phyloP scores from a whole-genome alignment of 352 stramenopile genomes.

The Paralagenidium karlingii region DNA sequence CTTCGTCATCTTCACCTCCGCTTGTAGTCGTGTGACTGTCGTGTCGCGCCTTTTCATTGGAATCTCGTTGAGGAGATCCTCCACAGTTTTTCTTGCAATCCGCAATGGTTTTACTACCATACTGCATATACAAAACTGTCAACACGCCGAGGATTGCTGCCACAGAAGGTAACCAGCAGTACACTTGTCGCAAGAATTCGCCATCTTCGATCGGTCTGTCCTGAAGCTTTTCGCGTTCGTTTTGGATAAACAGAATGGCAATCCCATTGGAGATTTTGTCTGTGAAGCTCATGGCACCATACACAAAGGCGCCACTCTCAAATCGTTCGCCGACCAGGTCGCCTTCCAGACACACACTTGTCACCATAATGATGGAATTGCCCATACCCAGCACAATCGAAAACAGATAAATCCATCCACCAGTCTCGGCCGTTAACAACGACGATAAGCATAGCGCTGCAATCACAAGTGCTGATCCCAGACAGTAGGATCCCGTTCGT shows the following conservation, averaged over 20 bases:
- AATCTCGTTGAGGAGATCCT: too few relatives aligned
- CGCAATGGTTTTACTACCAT: slow-evolving; percentile 26
- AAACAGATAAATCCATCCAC: slow-evolving; percentile 58
- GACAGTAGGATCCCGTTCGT: slow-evolving; percentile 47
- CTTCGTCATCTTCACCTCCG: too few relatives aligned
- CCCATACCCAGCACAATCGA: slow-evolving; percentile 66
- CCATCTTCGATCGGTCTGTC: slow-evolving; percentile 34
- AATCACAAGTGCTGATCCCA: slow-evolving; percentile 41
- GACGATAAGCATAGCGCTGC: slow-evolving; percentile 37
- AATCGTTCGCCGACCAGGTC: slow-evolving; percentile 73
- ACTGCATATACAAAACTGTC: slow-evolving; percentile 65
- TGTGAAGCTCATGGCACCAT: slow-evolving; percentile 79
- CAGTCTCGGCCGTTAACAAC: slow-evolving; percentile 36
- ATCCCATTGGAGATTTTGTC: slow-evolving; percentile 82
- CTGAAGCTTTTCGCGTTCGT: slow-evolving; percentile 60
- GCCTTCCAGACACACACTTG: slow-evolving; percentile 67
- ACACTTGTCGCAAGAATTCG: slow-evolving; percentile 60
- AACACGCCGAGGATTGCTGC: slow-evolving; percentile 37
- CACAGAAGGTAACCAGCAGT: slow-evolving; percentile 53
- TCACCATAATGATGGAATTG: slow-evolving; percentile 84
- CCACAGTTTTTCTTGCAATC: too few relatives aligned
- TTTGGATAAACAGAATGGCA: slow-evolving; percentile 71
- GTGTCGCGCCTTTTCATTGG: too few relatives aligned
- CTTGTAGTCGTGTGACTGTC: too few relatives aligned
- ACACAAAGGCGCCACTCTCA: slow-evolving; percentile 77